Percentiles rank a stretch among this genome's conserved stretches.
Evolutionary conservation across 148 eudicot genomes (phyloP).

Genomic region (Heliosperma pusillum): DNA sequence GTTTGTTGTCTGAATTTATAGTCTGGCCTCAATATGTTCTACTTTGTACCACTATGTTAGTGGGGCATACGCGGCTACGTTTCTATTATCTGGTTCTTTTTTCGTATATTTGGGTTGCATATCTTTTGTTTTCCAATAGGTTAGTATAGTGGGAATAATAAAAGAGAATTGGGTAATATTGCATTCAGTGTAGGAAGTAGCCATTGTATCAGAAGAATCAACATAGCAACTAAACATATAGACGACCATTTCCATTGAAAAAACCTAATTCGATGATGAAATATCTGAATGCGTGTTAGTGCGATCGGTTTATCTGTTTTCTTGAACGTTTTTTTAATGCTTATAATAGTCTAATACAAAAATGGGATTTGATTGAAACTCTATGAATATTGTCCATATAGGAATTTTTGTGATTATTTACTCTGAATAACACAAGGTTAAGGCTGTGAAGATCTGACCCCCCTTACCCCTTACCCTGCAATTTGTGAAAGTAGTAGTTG

Average conservation of each 20-base stretch:
- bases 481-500: no score
- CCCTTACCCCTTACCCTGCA: no score
- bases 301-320: no score
- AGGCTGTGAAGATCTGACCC: no score
- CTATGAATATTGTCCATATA: no score
- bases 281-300: neutral
- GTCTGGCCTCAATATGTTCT: slow-evolving; percentile 2
- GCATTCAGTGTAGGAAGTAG: neutral
- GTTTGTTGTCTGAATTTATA: neutral
- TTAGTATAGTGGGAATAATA: neutral
- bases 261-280: neutral
- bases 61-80: neutral
- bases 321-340: no score
- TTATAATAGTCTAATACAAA: no score
- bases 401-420: no score
- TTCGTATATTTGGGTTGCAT: neutral
- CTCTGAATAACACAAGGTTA: no score
- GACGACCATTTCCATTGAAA: neutral
- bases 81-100: neutral
- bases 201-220: neutral
- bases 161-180: neutral
- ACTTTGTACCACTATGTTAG: neutral
- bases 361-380: no score
- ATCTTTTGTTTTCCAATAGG: neutral
- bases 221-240: neutral